These are phyloP conservation scores for Ophiosphaerella herpotricha DNA, from an alignment of 2,329 filamentous ascomycete species.

Conservation along the genomic window DNA sequence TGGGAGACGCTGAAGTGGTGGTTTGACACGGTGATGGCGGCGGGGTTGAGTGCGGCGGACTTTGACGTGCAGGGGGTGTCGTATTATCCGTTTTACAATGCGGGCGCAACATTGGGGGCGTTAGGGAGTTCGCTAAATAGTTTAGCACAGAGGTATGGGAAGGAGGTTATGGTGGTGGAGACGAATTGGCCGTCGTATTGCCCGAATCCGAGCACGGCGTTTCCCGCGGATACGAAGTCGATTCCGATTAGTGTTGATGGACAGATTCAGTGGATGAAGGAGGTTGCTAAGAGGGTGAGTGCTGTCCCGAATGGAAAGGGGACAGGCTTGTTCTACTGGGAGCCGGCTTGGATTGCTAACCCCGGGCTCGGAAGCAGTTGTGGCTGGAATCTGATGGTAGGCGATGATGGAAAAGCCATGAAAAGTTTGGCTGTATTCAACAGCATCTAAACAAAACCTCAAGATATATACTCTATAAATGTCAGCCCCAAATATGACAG, in stretches of 20 bases:
- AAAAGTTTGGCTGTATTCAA: conserved; percentile 62
- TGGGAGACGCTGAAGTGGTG: conserved; percentile 69
- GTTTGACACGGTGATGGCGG: conserved; percentile 59
- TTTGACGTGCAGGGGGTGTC: conserved; percentile 75
- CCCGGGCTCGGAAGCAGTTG: conserved; percentile 68
- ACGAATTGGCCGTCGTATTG: conserved; percentile 72
- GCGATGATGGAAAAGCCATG: conserved; percentile 58
- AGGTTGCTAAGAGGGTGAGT: conserved; percentile 62
- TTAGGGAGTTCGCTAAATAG: conserved; percentile 62
- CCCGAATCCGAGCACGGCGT: conserved; percentile 60
- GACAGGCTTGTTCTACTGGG: conserved; percentile 72
- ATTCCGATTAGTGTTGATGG: conserved; percentile 68
- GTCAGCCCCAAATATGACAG: no score
- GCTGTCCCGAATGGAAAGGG: conserved; percentile 57
- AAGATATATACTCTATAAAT: not conserved
- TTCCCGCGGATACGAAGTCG: conserved; percentile 62
- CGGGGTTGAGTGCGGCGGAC: conserved; percentile 55
- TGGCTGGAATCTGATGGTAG: conserved; percentile 66
- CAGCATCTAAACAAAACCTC: conserved; percentile 42
- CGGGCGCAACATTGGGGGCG: conserved; percentile 61
- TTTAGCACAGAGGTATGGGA: conserved; percentile 65
- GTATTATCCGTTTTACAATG: conserved; percentile 74
- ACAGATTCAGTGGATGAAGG: conserved; percentile 65
- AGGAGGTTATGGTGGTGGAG: conserved; percentile 71
- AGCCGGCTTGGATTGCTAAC: conserved; percentile 73